A percentile compares a stretch with the other conserved stretches of the same genome.
These are phyloP conservation scores for Punica granatum DNA, from an alignment of 345 rosid species.

Conservation along the genomic window DNA sequence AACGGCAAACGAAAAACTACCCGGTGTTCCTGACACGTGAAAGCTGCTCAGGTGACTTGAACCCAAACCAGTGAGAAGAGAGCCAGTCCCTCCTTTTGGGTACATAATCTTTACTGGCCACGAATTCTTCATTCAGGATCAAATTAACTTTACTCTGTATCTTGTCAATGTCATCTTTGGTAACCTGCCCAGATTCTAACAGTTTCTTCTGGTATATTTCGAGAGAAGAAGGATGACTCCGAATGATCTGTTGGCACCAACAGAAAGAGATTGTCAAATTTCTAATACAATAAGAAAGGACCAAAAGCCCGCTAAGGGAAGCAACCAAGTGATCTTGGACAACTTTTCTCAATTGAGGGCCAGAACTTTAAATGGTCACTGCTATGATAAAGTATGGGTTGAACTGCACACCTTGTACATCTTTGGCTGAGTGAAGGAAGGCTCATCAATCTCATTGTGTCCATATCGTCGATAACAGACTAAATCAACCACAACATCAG, in stretches of 20 bases:
- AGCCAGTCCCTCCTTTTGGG: conserved; percentile 23
- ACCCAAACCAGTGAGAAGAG: conserved; percentile 22
- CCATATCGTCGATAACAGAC: conserved; percentile 21
- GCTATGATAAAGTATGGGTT: too few species aligned
- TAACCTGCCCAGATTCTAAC: conserved; percentile 20
- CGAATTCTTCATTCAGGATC: conserved; percentile 18
- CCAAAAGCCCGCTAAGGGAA: background rate
- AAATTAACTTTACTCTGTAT: conserved; percentile 14
- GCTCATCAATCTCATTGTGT: conserved; percentile 22
- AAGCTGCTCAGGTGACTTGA: conserved; percentile 23
- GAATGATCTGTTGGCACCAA: conserved; percentile 11
- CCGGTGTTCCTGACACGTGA: conserved; percentile 20
- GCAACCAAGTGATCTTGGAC: background rate
- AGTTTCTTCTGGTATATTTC: conserved; percentile 13
- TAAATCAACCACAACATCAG: conserved; percentile 21
- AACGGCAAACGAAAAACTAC: conserved; percentile 1
- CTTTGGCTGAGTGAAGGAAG: conserved; percentile 20
- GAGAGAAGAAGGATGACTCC: conserved; percentile 19
- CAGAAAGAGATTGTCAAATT: background rate
- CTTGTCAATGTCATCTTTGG: conserved; percentile 14
- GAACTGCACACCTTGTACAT: conserved; percentile 15
- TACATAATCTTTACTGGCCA: conserved; percentile 18
- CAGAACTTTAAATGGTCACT: too few species aligned
- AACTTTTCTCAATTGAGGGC: background rate
- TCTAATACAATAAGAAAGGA: background rate